A percentile compares a stretch with the other conserved stretches of the same genome.
These are phyloP conservation scores for Aspergillaceae sp. DNA, from an alignment of 2,329 filamentous ascomycete species.

Conservation along the genomic window DNA sequence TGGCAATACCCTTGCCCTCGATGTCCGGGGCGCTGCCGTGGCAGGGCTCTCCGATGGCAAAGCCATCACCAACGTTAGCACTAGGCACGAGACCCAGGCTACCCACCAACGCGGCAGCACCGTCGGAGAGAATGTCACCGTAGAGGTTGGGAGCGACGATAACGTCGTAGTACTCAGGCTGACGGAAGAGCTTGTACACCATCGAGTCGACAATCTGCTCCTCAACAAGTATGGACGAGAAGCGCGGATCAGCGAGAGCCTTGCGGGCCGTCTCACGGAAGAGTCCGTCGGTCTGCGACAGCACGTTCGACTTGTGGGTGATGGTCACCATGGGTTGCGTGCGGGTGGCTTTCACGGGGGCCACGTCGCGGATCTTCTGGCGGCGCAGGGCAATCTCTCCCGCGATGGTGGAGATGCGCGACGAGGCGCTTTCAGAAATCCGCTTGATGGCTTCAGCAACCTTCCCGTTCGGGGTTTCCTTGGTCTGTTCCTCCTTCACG, in stretches of 20 bases:
- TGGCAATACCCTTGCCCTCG: slow-evolving; percentile 82
- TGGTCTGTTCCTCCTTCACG: slow-evolving; percentile 91
- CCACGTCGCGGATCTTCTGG: slow-evolving; percentile 63
- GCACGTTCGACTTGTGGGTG: slow-evolving; percentile 96
- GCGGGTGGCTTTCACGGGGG: slow-evolving; percentile 46
- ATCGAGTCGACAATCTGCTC: slow-evolving; percentile 99
- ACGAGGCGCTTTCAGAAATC: slow-evolving; percentile 77
- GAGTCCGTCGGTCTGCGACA: slow-evolving; percentile 90
- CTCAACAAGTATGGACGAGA: slow-evolving; percentile 61
- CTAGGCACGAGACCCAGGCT: slow-evolving; percentile 85
- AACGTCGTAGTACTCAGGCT: slow-evolving; percentile 91
- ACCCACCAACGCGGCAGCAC: slow-evolving; percentile 86
- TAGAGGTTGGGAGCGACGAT: slow-evolving; percentile 97
- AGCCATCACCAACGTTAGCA: slow-evolving; percentile 88
- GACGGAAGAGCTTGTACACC: slow-evolving; percentile 99
- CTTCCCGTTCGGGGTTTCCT: slow-evolving; percentile 61
- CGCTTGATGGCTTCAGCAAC: slow-evolving; percentile 97
- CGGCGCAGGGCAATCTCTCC: slow-evolving; percentile 87
- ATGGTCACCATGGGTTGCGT: slow-evolving; percentile 73
- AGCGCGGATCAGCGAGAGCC: slow-evolving; percentile 60
- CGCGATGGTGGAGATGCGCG: slow-evolving; percentile 83
- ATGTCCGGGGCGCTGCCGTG: slow-evolving; percentile 96
- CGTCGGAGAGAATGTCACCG: slow-evolving; percentile 92
- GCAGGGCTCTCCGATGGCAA: slow-evolving; percentile 96
- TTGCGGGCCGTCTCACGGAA: slow-evolving; percentile 74